Percentiles rank a stretch among this genome's conserved stretches.
Conservation (phyloP, 768 basidiomycete genomes). For the Mycena crocata region DNA sequence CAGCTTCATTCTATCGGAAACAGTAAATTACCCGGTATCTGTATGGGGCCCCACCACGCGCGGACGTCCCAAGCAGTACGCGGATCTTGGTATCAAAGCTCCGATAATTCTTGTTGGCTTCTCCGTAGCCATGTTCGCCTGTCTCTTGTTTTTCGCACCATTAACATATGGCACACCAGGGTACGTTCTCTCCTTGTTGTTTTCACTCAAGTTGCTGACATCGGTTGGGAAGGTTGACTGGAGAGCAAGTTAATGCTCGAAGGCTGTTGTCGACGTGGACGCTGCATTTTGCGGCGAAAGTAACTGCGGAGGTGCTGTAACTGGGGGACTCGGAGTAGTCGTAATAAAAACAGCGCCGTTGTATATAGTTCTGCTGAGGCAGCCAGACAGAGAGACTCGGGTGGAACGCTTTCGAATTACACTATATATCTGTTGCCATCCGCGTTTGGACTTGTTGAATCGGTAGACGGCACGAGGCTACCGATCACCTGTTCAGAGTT, state of each 20-base stretch:
- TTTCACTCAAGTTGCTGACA: conserved; percentile 28
- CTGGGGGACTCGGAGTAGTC: background rate
- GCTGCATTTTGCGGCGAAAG: conserved; percentile 88
- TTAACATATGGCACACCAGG: conserved; percentile 97
- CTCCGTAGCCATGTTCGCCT: conserved; percentile 66
- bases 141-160: conserved; percentile 85
- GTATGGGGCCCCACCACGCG: conserved; percentile 75
- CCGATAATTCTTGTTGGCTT: conserved; percentile 71
- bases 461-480: conserved; percentile 12
- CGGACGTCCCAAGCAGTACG: conserved; percentile 64
- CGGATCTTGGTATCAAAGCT: conserved; percentile 84
- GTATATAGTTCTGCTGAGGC: conserved; percentile 26
- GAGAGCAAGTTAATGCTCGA: conserved; percentile 86
- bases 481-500: conserved; percentile 8
- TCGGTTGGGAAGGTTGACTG: conserved; percentile 70
- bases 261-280: conserved; percentile 92
- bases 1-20: conserved; percentile 90
- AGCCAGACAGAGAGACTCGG: conserved; percentile 9
- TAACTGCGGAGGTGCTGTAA: conserved; percentile 29
- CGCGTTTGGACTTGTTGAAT: conserved; percentile 14
- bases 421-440: conserved; percentile 14
- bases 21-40: conserved; percentile 92
- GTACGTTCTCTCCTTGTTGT: conserved; percentile 59
- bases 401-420: conserved; percentile 27
- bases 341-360: conserved; percentile 27